A percentile compares a stretch with the other conserved stretches of the same genome.
Conservation (phyloP, 805 yeast genomes). For the Scheffersomyces lignosus region DNA sequence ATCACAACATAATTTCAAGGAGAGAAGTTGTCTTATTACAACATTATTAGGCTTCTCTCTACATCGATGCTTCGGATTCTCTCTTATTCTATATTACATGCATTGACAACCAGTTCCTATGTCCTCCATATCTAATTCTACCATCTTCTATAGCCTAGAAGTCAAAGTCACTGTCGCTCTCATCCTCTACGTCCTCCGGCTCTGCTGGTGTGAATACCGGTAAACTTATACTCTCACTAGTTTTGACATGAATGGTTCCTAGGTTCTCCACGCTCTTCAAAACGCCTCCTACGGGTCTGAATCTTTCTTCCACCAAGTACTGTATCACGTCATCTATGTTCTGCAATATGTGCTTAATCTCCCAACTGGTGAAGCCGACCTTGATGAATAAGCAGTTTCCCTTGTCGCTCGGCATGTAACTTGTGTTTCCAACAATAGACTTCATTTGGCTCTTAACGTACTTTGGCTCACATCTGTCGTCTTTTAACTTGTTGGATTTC, state of each 20-base stretch:
- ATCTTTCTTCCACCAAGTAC: constrained; percentile 46
- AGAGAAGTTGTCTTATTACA: too few species aligned
- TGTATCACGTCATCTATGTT: constrained; percentile 53
- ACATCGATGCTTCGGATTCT: too few species aligned
- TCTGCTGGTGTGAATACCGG: constrained; percentile 41
- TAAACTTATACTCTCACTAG: constrained; percentile 64
- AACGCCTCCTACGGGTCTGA: constrained; percentile 60
- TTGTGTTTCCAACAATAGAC: constrained; percentile 63
- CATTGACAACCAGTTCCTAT: too few species aligned
- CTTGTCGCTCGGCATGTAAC: constrained; percentile 54
- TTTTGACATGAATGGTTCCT: constrained; percentile 57
- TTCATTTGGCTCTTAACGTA: constrained; percentile 65
- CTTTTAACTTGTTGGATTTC: constrained; percentile 45
- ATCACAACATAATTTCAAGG: too few species aligned
- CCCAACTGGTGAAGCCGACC: constrained; percentile 57
- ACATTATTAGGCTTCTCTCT: too few species aligned
- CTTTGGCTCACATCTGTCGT: constrained; percentile 63
- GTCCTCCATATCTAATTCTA: too few species aligned
- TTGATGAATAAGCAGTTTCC: constrained; percentile 63
- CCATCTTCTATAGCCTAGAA: constrained; percentile 7
- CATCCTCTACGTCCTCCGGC: constrained; percentile 14
- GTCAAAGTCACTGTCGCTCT: constrained; percentile 25
- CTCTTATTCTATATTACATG: too few species aligned
- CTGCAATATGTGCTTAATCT: constrained; percentile 40
- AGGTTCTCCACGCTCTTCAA: constrained; percentile 46